Conservation (phyloP, 1,284 basidiomycete genomes). For the Mycosarcoma mackinlayi region DNA sequence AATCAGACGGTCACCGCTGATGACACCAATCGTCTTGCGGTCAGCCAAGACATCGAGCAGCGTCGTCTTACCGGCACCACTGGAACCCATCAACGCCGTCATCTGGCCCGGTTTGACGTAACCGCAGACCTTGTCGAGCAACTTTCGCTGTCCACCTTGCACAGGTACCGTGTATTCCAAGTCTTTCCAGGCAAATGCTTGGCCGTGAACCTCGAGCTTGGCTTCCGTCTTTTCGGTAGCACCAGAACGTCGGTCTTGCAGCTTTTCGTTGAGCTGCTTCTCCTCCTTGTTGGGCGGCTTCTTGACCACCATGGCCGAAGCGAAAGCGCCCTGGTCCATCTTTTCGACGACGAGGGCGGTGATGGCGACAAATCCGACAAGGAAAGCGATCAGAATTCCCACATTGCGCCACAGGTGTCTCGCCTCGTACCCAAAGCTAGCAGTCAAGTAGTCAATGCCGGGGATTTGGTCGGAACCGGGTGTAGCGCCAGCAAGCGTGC, state of each 20-base stretch:
- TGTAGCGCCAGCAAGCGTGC: conserved; percentile 70
- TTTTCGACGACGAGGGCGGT: conserved; percentile 47
- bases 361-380: conserved; percentile 58
- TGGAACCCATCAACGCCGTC: conserved; percentile 79
- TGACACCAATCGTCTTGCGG: conserved; percentile 81
- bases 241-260: conserved; percentile 31
- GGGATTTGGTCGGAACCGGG: conserved; percentile 69
- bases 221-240: conserved; percentile 48
- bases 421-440: conserved; percentile 76
- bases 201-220: conserved; percentile 55
- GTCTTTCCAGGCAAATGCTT: conserved; percentile 70
- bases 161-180: conserved; percentile 71
- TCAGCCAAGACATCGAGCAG: conserved; percentile 85
- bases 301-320: conserved; percentile 65
- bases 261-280: conserved; percentile 46
- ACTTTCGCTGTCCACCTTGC: conserved; percentile 73
- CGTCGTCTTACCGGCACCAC: conserved; percentile 74
- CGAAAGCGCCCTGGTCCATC: conserved; percentile 54
- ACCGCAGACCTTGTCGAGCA: conserved; percentile 83
- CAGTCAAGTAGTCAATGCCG: conserved; percentile 71
- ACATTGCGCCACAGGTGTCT: conserved; percentile 71
- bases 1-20: conserved; percentile 81
- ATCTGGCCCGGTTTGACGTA: conserved; percentile 83
- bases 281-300: conserved; percentile 44
- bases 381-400: conserved; percentile 69